Conservation (phyloP, 768 basidiomycete species). For the Phlebiopsis gigantea region DNA sequence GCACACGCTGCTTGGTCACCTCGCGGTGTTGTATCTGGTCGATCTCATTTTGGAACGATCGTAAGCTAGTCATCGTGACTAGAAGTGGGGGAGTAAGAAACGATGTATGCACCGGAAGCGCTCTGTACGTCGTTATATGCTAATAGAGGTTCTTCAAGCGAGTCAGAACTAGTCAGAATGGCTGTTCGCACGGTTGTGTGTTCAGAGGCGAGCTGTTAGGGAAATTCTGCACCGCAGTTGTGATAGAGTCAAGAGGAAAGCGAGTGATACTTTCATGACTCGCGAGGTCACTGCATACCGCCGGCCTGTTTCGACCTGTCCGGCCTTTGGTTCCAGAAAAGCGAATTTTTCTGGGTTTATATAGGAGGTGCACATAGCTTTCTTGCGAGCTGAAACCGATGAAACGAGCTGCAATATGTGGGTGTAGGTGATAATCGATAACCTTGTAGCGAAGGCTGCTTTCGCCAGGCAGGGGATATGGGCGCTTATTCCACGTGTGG, state of each 20-base stretch:
- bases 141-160: neutral
- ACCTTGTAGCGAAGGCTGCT: neutral
- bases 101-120: neutral
- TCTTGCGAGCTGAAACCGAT: neutral
- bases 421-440: neutral
- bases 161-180: conserved; percentile 12
- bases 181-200: neutral
- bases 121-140: neutral
- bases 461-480: neutral
- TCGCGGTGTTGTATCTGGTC: conserved; percentile 71
- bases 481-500: neutral
- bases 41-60: conserved; percentile 70
- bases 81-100: neutral
- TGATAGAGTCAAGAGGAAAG: neutral
- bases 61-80: conserved; percentile 44
- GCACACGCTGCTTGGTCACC: conserved; percentile 53
- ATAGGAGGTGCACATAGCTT: too few relatives aligned
- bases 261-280: neutral
- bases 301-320: conserved; percentile 1
- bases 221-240: neutral
- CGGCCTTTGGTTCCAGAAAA: too few relatives aligned
- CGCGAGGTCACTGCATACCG: conserved; percentile 4
- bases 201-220: neutral
- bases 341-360: too few relatives aligned
- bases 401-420: neutral